A percentile compares a stretch with the other conserved stretches of the same genome.
Evolutionary conservation across 768 basidiomycete species (phyloP).

Genomic region (Rubroboletus satanas): DNA sequence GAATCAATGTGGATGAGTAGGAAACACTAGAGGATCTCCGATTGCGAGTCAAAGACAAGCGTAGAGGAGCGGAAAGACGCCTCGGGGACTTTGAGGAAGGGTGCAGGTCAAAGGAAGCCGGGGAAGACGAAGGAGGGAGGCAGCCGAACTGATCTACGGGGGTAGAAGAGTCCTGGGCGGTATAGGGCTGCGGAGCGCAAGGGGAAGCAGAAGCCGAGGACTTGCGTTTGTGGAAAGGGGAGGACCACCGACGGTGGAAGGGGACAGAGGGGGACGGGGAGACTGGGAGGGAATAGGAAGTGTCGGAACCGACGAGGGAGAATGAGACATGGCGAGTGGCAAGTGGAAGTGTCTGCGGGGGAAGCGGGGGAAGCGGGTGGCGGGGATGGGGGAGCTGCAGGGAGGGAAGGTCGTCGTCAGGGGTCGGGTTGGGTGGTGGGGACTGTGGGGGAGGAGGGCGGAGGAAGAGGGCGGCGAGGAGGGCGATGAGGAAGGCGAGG

Average conservation of each 20-base stretch:
- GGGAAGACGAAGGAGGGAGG: background rate
- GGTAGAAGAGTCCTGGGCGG: background rate
- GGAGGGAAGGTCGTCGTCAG: background rate
- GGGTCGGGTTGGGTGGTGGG: background rate
- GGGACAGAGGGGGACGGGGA: background rate
- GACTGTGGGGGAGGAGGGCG: background rate
- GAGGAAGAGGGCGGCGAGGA: background rate
- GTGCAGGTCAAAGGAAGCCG: background rate
- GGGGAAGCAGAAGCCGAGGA: background rate
- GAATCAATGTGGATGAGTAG: background rate
- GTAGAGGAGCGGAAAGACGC: constrained; percentile 3
- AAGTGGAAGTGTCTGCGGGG: background rate
- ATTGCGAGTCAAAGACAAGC: constrained; percentile 3
- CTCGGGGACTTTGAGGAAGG: background rate
- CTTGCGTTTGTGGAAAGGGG: constrained; percentile 6
- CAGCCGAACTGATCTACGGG: constrained; percentile 9
- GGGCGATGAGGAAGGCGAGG: constrained; percentile 5
- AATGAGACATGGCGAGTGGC: constrained; percentile 21
- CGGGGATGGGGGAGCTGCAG: too few species aligned
- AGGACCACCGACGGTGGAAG: background rate
- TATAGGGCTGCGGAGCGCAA: background rate
- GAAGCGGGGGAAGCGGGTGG: background rate
- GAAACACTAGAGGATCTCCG: constrained; percentile 7
- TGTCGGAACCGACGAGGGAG: background rate
- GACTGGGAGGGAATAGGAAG: background rate